Evolutionary conservation across 208 protist genomes (phyloP), one percentile per base, ranked within the genome.

Genomic region (Lotmaria passim): DNA sequence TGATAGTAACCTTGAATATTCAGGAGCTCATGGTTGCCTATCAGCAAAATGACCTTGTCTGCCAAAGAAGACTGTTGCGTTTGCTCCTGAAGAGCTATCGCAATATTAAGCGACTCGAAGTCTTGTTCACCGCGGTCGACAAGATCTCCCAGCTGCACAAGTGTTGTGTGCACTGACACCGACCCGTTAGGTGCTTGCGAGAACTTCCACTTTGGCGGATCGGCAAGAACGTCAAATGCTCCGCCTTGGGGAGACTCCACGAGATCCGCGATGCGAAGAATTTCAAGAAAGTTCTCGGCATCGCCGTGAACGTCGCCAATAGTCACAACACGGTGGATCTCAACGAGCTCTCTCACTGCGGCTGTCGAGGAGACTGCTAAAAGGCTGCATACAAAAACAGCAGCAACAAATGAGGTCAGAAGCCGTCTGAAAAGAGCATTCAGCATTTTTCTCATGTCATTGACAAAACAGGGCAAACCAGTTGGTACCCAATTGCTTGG

Each of bases 21-120:
- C 60, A 97, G 74, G 43, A 95, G 57, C 61, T 97, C 89, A 67
- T 97, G 92, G 73, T 97, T 97, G 31, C 92, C 92, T 30, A 97
- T 56, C 34, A 97, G 57, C 10, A 90, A 47, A 23, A 93, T 73
- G 10, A 97, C 74, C 55, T 86, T 81, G 60, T 90, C 89, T 17
- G 60, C 6, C 12, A 52, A 46, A 0, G 39, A 66, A 0, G 47
- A 73, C 15, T 58, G 55, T 73, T 21, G 47, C 38, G 50, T 82
- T 41, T 34, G 80, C 67, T 67, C 79, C 41, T 87, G 72, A 74
- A 93, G 77, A 38, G 69, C 62, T 39, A 85, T 77, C 24, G 75
- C 79, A 47, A 93, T 79, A 47, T 84, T 78, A 34, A 91, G 57
- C 2, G 85, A 72, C 50, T 68, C 53, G 21, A 79, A 55, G 52